phyloP scores from a whole-genome alignment of 2,329 filamentous ascomycete species.

The Raffaelea ambrosiae region DNA sequence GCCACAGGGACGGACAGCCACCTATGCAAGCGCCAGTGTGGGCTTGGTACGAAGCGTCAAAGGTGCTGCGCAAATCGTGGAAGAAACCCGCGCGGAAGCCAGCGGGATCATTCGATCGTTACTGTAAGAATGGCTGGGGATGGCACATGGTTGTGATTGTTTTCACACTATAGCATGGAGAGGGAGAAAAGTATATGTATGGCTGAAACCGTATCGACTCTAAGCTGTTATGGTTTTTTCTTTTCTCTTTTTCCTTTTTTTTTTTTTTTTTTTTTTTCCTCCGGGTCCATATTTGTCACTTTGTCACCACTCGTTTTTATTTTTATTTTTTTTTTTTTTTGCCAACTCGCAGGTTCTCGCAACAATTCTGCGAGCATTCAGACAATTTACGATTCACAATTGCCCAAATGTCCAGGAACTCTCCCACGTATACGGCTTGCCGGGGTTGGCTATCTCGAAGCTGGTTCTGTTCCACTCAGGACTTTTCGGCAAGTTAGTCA shows the following conservation, averaged over 20 bases:
- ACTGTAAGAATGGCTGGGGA: too few species aligned
- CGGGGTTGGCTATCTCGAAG: constrained; percentile 31
- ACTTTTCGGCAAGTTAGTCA: constrained; percentile 15
- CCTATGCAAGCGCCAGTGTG: constrained; percentile 12
- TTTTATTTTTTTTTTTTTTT: neutral
- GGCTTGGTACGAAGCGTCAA: constrained; percentile 10
- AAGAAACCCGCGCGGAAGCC: constrained; percentile 1
- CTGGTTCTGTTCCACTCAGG: constrained; percentile 34
- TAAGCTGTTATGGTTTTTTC: neutral
- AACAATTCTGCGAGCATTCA: too few species aligned
- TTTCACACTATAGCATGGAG: too few species aligned
- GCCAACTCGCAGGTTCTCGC: too few species aligned
- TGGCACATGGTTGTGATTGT: too few species aligned
- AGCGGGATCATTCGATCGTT: neutral
- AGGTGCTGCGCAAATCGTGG: constrained; percentile 4
- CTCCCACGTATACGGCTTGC: constrained; percentile 31
- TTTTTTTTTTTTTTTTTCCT: too few species aligned
- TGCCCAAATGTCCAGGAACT: constrained; percentile 35
- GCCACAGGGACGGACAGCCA: constrained; percentile 9
- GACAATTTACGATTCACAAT: neutral
- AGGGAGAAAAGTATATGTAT: too few species aligned
- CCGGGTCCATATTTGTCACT: too few species aligned
- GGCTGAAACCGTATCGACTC: too few species aligned
- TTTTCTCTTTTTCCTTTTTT: neutral
- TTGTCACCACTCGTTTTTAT: too few species aligned